These are phyloP conservation scores for Magnolia sinica DNA, from an alignment of 164 flowering plant genomes.

Conservation along the genomic window DNA sequence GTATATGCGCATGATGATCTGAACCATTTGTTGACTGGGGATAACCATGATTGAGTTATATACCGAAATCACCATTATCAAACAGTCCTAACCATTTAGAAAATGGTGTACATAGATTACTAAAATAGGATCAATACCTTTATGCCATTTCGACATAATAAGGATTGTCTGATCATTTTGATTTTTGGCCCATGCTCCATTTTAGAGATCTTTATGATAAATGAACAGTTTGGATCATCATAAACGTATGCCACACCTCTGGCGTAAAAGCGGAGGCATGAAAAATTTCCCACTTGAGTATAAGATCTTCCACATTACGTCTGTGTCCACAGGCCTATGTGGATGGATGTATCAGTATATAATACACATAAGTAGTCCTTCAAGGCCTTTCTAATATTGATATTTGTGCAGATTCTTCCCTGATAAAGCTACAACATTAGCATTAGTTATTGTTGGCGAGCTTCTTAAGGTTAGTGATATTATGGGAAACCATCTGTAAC, in stretches of 20 bases:
- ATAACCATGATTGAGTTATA: too few relatives aligned
- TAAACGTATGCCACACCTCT: too few relatives aligned
- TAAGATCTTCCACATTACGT: too few relatives aligned
- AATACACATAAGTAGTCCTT: background rate
- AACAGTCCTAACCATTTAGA: too few relatives aligned
- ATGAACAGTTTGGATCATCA: background rate
- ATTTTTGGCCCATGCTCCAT: background rate
- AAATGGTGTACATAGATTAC: background rate
- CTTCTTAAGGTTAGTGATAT: slow-evolving; percentile 60
- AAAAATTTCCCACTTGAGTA: too few relatives aligned
- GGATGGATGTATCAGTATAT: too few relatives aligned
- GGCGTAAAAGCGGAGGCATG: too few relatives aligned
- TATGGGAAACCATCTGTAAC: background rate
- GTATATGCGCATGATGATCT: too few relatives aligned
- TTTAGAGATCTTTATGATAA: background rate
- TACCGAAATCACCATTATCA: too few relatives aligned
- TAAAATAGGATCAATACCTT: background rate
- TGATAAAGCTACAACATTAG: slow-evolving; percentile 68
- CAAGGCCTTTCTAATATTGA: background rate
- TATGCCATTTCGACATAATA: background rate
- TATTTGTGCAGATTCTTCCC: slow-evolving; percentile 69
- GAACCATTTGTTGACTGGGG: too few relatives aligned
- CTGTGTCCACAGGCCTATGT: too few relatives aligned
- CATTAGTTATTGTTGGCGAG: slow-evolving; percentile 57
- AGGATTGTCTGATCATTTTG: background rate